Conservation (phyloP, 306 rosid species). For the Pterocarpus santalinus region DNA sequence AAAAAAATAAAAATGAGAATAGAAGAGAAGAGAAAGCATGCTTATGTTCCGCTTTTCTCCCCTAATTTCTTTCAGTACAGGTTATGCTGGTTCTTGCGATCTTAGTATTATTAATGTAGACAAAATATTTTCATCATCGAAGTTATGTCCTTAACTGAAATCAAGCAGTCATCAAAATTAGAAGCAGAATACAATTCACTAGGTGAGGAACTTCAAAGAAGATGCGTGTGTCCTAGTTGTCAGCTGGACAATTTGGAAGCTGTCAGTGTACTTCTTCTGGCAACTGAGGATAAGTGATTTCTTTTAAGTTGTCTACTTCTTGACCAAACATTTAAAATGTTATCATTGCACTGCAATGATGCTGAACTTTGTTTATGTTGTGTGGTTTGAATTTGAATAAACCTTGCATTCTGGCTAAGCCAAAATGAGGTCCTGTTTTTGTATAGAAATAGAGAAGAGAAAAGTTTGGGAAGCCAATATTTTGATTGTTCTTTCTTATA, state of each 20-base stretch:
- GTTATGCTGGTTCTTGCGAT: conserved; percentile 17
- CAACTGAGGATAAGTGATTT: conserved; percentile 54
- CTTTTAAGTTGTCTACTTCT: conserved; percentile 52
- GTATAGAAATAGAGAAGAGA: conserved; percentile 18
- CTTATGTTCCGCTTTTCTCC: not conserved
- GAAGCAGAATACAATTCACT: conserved; percentile 62
- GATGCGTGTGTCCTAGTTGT: conserved; percentile 74
- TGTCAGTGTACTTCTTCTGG: conserved; percentile 55
- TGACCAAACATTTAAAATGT: conserved; percentile 21
- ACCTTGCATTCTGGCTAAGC: conserved; percentile 25
- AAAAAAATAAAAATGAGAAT: not conserved
- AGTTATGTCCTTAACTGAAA: conserved; percentile 65
- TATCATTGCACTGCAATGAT: conserved; percentile 17
- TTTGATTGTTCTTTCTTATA: conserved; percentile 34
- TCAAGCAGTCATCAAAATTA: conserved; percentile 69
- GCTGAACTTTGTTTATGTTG: conserved; percentile 22
- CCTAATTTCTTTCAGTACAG: conserved; percentile 37
- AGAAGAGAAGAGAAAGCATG: not conserved
- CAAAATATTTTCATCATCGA: not conserved
- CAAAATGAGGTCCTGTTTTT: conserved; percentile 1
- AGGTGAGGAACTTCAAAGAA: conserved; percentile 79
- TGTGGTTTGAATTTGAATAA: conserved; percentile 21
- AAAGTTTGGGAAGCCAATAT: not conserved
- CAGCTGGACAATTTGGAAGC: conserved; percentile 71
- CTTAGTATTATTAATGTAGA: not conserved